These are phyloP conservation scores for Cercospora zeina DNA, from an alignment of 2,329 filamentous ascomycete species.

Conservation along the genomic window DNA sequence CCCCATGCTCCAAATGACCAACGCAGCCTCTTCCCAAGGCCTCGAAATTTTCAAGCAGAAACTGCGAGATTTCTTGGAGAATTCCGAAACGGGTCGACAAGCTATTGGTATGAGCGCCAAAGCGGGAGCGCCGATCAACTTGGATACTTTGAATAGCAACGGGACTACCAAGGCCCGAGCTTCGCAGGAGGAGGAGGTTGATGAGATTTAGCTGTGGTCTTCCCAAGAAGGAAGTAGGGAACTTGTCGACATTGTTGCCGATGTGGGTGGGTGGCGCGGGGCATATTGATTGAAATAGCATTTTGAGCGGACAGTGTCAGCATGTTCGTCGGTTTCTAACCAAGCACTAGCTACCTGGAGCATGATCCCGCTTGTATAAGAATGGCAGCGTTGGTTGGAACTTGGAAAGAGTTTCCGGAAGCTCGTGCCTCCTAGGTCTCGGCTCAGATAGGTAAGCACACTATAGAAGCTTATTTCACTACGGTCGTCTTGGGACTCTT, in stretches of 20 bases:
- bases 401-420: too few relatives aligned
- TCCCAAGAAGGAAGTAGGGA: too few relatives aligned
- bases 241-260: background rate
- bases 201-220: slow-evolving; percentile 37
- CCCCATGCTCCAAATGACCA: slow-evolving; percentile 92
- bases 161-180: slow-evolving; percentile 44
- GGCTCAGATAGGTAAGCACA: too few relatives aligned
- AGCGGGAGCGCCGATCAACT: slow-evolving; percentile 56
- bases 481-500: too few relatives aligned
- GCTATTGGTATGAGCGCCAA: slow-evolving; percentile 68
- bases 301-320: slow-evolving; percentile 11
- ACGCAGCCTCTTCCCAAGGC: slow-evolving; percentile 82
- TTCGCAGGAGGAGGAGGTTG: slow-evolving; percentile 38
- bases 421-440: too few relatives aligned
- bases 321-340: background rate
- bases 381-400: background rate
- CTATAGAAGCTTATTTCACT: too few relatives aligned
- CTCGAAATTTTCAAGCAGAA: slow-evolving; percentile 89
- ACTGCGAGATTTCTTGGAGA: slow-evolving; percentile 84
- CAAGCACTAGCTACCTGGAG: background rate
- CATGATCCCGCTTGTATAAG: background rate
- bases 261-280: background rate
- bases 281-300: slow-evolving; percentile 4
- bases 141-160: slow-evolving; percentile 39
- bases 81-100: slow-evolving; percentile 78